Base-by-base conservation (phyloP, 768 basidiomycete genomes). In the Chlorophyllum brunneum region DNA sequence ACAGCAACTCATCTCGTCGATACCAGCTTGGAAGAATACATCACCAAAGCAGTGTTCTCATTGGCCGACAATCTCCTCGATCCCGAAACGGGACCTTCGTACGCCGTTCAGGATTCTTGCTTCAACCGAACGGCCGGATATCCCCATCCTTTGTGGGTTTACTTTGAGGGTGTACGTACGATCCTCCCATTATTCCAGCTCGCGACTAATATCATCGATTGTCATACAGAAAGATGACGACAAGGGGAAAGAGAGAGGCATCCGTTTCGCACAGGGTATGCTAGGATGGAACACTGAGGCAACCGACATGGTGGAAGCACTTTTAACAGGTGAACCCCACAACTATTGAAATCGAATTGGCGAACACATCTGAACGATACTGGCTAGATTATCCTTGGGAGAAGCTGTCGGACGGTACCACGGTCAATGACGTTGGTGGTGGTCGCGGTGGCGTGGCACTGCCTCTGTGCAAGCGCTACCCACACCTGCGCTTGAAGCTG, bases 341-440 rank as follows among this genome's bases (percentile, higher is more conserved):
- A 42, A 26, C 40, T 16, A 47, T n/a, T n/a, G n/a, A n/a, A n/a
- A n/a, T 29, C 2, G 9, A 15, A 18, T 4, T 9, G 24, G n/a
- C n/a, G n/a, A n/a, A n/a, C n/a, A n/a, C n/a, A n/a, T n/a, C 6
- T 23, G n/a, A n/a, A n/a, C n/a, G n/a, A n/a, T n/a, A n/a, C n/a
- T 16, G 31, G 29, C 2, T 22, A 67, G 67, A 57, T 10, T 66
- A 59, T 41, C 64, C 65, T 16, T 67, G 70, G 68, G 56, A 37
- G 13, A 16, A 41, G 47, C 9, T 50, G 61, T n/a, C 54, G 55
- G 15, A 23, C 37, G 59, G 58, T n/a, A 55, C 62, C n/a, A 53
- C 59, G 15, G 54, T 75, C 15, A 67, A 68, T 18, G 70, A 73
- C 54, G 65, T 73, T 11, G 73, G 69, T 5, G 68, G 70, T 16